These are phyloP conservation scores for Monilinia fructicola DNA, from an alignment of 2,329 filamentous ascomycete genomes.

Conservation along the genomic window DNA sequence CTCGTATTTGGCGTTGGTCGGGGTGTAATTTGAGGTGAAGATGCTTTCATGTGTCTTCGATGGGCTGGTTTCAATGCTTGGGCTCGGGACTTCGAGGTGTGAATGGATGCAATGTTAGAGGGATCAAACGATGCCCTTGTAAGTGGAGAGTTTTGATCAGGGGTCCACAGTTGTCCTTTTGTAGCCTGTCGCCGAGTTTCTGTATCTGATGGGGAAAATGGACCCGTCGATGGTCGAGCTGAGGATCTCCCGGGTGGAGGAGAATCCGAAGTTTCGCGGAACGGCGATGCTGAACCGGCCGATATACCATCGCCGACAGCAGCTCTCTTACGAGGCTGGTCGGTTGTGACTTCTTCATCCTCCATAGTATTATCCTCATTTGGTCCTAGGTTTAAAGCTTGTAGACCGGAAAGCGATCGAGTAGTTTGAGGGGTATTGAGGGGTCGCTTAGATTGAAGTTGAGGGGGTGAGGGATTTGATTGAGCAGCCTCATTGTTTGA, in stretches of 20 bases:
- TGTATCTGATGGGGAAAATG: slow-evolving; percentile 24
- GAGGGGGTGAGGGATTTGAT: slow-evolving; percentile 25
- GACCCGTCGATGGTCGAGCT: slow-evolving; percentile 30
- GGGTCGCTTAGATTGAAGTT: slow-evolving; percentile 26
- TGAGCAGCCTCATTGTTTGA: slow-evolving; percentile 24
- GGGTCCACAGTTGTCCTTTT: slow-evolving; percentile 35
- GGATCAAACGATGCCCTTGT: slow-evolving; percentile 33
- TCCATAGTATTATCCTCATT: slow-evolving; percentile 31
- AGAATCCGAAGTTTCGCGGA: slow-evolving; percentile 30
- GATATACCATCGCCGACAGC: slow-evolving; percentile 38
- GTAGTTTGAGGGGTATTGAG: slow-evolving; percentile 23
- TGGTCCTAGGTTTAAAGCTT: slow-evolving; percentile 31
- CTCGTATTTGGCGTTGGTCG: slow-evolving; percentile 1
- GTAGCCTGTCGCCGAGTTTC: slow-evolving; percentile 26
- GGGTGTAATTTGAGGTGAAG: slow-evolving; percentile 20
- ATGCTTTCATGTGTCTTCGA: slow-evolving; percentile 24
- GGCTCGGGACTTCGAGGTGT: slow-evolving; percentile 30
- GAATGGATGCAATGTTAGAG: slow-evolving; percentile 36
- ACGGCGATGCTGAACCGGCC: slow-evolving; percentile 34
- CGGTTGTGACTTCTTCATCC: slow-evolving; percentile 30
- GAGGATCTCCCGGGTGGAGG: slow-evolving; percentile 34
- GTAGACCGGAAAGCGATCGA: slow-evolving; percentile 29
- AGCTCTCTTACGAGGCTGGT: slow-evolving; percentile 34
- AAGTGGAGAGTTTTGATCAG: slow-evolving; percentile 29
- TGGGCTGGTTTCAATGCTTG: slow-evolving; percentile 27